Conservation (phyloP, 768 basidiomycete species). For the Trametes maxima region DNA sequence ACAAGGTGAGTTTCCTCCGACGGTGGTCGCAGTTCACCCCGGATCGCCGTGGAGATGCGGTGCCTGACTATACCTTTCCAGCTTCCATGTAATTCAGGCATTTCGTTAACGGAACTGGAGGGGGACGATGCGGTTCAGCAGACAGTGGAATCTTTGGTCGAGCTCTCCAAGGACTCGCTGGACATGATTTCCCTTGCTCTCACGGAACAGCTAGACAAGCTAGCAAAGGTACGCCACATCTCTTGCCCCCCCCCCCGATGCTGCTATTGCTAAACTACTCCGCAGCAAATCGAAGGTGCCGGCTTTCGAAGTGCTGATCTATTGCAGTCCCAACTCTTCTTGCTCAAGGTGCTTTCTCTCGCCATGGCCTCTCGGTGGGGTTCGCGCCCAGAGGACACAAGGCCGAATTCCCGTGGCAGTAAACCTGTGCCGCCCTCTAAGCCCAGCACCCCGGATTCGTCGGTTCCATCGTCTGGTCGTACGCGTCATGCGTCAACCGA, state of each 20-base stretch:
- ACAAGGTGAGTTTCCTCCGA: conserved; percentile 58
- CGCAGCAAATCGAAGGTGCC: conserved; percentile 54
- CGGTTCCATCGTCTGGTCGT: conserved; percentile 36
- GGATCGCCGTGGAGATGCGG: not conserved
- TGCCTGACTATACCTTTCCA: conserved; percentile 34
- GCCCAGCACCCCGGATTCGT: conserved; percentile 39
- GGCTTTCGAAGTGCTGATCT: conserved; percentile 65
- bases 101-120: conserved; percentile 71
- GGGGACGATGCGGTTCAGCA: conserved; percentile 73
- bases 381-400: conserved; percentile 42
- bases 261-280: not conserved
- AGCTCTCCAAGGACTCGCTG: conserved; percentile 74
- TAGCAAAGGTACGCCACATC: conserved; percentile 61
- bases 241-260: not conserved
- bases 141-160: conserved; percentile 77
- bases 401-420: conserved; percentile 47
- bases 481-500: conserved; percentile 48
- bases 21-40: not conserved
- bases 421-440: conserved; percentile 30
- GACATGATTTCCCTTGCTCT: conserved; percentile 81
- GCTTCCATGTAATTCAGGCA: conserved; percentile 87
- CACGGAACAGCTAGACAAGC: conserved; percentile 73
- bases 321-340: conserved; percentile 83
- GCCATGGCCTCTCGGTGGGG: conserved; percentile 81
- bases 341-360: conserved; percentile 79